Evolutionary conservation across 345 rosid genomes (phyloP).

Genomic region (Pistacia atlantica): DNA sequence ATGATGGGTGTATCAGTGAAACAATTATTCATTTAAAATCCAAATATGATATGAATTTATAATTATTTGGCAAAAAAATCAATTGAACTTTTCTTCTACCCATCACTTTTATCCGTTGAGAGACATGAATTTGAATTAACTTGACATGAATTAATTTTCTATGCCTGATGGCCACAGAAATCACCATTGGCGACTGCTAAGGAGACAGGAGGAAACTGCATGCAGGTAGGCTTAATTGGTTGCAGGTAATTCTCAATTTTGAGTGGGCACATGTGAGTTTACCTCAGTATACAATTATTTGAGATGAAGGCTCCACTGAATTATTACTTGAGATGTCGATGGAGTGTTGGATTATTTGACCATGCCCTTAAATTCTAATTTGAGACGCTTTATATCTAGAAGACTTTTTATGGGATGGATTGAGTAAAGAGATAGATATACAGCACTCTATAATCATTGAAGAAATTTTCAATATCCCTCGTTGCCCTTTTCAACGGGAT

Average conservation of each 20-base stretch:
- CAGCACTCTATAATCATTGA: neutral
- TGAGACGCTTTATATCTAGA: neutral
- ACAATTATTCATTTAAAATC: no score
- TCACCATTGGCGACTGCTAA: neutral
- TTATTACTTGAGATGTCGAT: conserved; percentile 7
- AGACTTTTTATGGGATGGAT: neutral
- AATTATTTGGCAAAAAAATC: no score
- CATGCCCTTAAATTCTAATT: neutral
- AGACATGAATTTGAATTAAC: no score
- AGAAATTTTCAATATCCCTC: neutral
- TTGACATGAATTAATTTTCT: no score
- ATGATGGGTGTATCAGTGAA: no score
- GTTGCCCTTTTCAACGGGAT: neutral
- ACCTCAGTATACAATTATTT: neutral
- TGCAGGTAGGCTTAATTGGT: neutral
- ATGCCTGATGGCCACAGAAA: neutral
- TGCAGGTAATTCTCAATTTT: neutral
- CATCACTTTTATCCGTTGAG: no score
- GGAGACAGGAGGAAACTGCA: neutral
- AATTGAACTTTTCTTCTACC: no score
- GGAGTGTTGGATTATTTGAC: neutral
- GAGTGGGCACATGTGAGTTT: neutral
- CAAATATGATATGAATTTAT: no score
- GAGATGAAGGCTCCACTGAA: conserved; percentile 9
- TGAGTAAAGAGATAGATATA: neutral